Evolutionary conservation across 2,329 filamentous ascomycete species (phyloP).

Genomic region (Hypoxylon sp.): DNA sequence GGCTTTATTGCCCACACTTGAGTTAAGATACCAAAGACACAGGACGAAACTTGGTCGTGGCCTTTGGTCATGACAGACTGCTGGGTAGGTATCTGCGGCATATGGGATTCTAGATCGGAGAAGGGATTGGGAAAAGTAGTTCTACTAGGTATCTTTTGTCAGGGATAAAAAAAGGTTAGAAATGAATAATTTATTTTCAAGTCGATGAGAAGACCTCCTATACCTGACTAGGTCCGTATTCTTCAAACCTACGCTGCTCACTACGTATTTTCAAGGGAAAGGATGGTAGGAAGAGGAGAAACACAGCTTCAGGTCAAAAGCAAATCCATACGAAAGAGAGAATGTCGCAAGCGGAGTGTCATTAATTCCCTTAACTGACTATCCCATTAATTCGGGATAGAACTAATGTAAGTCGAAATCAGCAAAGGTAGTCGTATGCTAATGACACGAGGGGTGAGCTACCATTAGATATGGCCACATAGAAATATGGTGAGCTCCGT

Average conservation of each 20-base stretch:
- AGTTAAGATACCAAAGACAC: conserved; percentile 28
- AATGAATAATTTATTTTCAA: not conserved
- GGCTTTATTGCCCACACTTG: not conserved
- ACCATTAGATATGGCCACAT: too few species aligned
- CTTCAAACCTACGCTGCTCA: too few species aligned
- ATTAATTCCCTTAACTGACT: not conserved
- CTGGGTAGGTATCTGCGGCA: not conserved
- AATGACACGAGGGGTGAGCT: not conserved
- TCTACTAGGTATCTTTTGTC: not conserved
- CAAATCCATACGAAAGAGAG: not conserved
- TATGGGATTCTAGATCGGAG: not conserved
- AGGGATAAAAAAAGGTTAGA: not conserved
- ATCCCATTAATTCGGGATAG: not conserved
- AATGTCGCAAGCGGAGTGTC: not conserved
- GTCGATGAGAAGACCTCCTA: not conserved
- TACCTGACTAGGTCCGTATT: not conserved
- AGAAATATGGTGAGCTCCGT: not conserved
- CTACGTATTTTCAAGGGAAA: not conserved
- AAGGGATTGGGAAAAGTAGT: conserved; percentile 5
- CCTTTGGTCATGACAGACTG: not conserved
- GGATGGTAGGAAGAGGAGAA: too few species aligned
- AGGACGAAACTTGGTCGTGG: not conserved
- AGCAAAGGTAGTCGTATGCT: not conserved
- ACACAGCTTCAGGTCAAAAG: not conserved
- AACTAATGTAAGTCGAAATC: not conserved